Conservation (phyloP, 768 basidiomycete species). For the Kwoniella bestiolae region DNA sequence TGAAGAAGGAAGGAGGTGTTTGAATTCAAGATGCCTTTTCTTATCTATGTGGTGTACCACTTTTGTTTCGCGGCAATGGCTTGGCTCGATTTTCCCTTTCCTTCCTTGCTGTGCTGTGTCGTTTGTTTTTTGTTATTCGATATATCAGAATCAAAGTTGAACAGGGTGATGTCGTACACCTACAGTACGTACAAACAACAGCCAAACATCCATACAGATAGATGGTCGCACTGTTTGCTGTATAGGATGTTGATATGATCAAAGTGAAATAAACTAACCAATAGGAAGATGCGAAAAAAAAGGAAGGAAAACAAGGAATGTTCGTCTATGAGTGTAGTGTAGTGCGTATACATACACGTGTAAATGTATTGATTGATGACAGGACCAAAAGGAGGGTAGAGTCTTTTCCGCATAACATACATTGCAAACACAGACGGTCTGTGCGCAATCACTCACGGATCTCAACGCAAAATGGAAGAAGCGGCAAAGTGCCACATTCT, state of each 20-base stretch:
- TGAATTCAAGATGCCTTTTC: no score
- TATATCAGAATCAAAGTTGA: neutral
- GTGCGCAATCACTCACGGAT: neutral
- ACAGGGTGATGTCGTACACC: neutral
- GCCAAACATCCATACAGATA: neutral
- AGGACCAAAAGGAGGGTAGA: neutral
- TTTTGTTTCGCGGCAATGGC: no score
- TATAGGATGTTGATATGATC: neutral
- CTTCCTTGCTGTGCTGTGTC: no score
- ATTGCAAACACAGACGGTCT: neutral
- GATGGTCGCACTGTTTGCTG: neutral
- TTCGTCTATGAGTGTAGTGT: neutral
- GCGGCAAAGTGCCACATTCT: neutral
- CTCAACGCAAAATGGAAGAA: no score
- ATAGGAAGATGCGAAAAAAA: neutral
- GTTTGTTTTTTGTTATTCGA: no score
- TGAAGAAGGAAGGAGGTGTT: no score
- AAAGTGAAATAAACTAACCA: neutral
- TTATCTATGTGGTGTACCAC: no score
- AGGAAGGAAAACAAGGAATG: neutral
- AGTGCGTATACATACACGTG: no score
- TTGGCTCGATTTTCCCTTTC: no score
- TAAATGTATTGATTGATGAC: neutral
- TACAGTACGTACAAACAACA: neutral
- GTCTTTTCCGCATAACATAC: neutral